Evolutionary conservation across 2,329 filamentous ascomycete species (phyloP).

Genomic region (Lecanicillium sp.): DNA sequence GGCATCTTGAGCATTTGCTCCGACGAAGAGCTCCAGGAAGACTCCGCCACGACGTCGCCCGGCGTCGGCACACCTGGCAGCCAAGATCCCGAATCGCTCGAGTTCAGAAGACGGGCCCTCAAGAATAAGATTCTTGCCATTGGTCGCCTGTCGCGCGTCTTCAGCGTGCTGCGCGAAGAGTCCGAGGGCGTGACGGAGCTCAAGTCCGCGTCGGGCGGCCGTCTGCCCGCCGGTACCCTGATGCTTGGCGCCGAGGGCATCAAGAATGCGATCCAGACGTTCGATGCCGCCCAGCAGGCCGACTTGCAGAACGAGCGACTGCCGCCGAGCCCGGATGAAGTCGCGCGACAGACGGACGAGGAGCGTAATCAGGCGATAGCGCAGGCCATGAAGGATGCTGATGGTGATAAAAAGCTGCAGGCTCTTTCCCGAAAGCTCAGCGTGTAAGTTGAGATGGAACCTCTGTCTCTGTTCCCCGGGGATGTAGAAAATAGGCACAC

Average conservation of each 20-base stretch:
- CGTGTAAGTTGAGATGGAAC: slow-evolving; percentile 66
- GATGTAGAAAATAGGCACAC: too few species aligned
- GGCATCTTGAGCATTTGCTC: slow-evolving; percentile 97
- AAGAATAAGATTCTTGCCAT: slow-evolving; percentile 99
- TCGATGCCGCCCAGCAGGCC: slow-evolving; percentile 94
- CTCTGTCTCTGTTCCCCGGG: neutral
- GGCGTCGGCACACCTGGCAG: slow-evolving; percentile 48
- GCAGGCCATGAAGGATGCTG: slow-evolving; percentile 79
- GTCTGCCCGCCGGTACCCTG: slow-evolving; percentile 87
- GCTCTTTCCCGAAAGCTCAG: slow-evolving; percentile 85
- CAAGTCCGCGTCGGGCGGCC: slow-evolving; percentile 91
- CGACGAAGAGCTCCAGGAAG: slow-evolving; percentile 92
- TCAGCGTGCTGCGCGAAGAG: slow-evolving; percentile 96
- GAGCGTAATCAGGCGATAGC: slow-evolving; percentile 78
- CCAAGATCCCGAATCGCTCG: slow-evolving; percentile 75
- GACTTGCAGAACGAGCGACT: slow-evolving; percentile 94
- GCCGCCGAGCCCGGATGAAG: slow-evolving; percentile 88
- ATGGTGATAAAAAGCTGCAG: slow-evolving; percentile 83
- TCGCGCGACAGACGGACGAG: slow-evolving; percentile 73
- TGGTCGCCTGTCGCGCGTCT: slow-evolving; percentile 90
- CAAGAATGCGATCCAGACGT: slow-evolving; percentile 94
- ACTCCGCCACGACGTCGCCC: slow-evolving; percentile 61
- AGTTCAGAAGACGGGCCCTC: slow-evolving; percentile 92
- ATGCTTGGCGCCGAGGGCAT: slow-evolving; percentile 98
- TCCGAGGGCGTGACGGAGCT: slow-evolving; percentile 94